Base-by-base conservation (phyloP, 2,329 filamentous ascomycete genomes). In the Phialophora tarda region DNA sequence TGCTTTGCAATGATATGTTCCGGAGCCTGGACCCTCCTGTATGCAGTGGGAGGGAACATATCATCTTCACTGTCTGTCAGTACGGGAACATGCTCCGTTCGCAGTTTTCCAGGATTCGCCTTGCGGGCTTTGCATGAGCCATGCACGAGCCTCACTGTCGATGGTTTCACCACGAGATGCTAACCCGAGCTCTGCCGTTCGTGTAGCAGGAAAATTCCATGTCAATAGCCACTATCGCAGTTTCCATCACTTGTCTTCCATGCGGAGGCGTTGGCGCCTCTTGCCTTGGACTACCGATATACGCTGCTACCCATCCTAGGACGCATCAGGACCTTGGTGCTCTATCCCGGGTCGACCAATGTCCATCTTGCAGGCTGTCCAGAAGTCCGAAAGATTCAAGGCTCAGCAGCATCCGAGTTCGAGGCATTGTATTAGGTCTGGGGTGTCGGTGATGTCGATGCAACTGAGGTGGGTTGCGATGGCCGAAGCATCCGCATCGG, bases 401-500 rank as follows among this genome's bases (percentile, higher is more conserved):
- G 48, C 34, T 12, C 21, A 28, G 34, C 56, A 4, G 11, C 34
- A 4, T 12, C 44, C n/a, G 38, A 17, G 17, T 59, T 47, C 26
- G 56, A 59, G 4, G 38, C 56, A n/a, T 26, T 59, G 5, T 59
- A 38, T 28, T 59, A 59, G 12, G 56, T 59, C 21, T 59, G 56
- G 56, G 38, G 56, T n/a, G 17, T 5, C 44, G 41, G 44, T 10
- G 8, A 48, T 28, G 14, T 17, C 11, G 34, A 48, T 21, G 14
- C 4, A 11, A 21, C 5, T n/a, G 17, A 12, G 5, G 30, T 28
- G 5, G 17, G 53, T 11, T 64, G 60, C 34, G 59, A 69, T n/a
- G 65, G 67, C n/a, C 26, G 23, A 32, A 23, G 14, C 30, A 32
- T 65, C 10, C 17, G 12, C 14, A 55, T 70, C 14, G 30, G 59